Percentiles rank a stretch among this genome's conserved stretches.
phyloP scores from a whole-genome alignment of 495 filamentous ascomycete genomes.

The Podospora appendiculata region DNA sequence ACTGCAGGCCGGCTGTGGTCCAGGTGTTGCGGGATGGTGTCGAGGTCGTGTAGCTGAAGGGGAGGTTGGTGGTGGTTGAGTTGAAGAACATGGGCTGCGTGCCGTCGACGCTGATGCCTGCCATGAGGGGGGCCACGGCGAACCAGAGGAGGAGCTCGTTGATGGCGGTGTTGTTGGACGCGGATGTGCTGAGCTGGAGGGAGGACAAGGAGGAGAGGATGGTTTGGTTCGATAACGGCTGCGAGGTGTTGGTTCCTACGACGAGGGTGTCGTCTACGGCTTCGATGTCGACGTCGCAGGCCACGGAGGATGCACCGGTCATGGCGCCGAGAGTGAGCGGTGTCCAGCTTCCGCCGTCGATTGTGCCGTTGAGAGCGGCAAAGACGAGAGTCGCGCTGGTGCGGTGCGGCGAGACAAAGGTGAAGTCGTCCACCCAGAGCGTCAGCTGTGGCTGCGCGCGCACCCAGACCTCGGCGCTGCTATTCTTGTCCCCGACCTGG shows the following conservation, averaged over 20 bases:
- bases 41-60: conserved; percentile 11
- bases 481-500: background rate
- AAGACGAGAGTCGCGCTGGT: conserved; percentile 21
- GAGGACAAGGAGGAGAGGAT: conserved; percentile 14
- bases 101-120: conserved; percentile 14
- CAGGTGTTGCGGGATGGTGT: conserved; percentile 11
- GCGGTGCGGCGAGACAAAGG: conserved; percentile 9
- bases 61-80: conserved; percentile 9
- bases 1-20: conserved; percentile 14
- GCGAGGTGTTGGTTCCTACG: conserved; percentile 2
- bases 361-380: conserved; percentile 23
- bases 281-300: conserved; percentile 16
- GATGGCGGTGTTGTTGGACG: conserved; percentile 5
- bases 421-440: conserved; percentile 17
- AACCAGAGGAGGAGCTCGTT: conserved; percentile 28
- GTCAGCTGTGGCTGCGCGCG: conserved; percentile 13
- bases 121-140: conserved; percentile 17
- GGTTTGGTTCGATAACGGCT: background rate
- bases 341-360: conserved; percentile 13
- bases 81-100: conserved; percentile 23
- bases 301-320: conserved; percentile 12
- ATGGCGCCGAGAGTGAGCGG: conserved; percentile 7
- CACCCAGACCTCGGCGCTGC: conserved; percentile 13
- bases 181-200: conserved; percentile 5
- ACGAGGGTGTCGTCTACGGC: conserved; percentile 13